Evolutionary conservation across 306 rosid species (phyloP).

Genomic region (Parietaria judaica): DNA sequence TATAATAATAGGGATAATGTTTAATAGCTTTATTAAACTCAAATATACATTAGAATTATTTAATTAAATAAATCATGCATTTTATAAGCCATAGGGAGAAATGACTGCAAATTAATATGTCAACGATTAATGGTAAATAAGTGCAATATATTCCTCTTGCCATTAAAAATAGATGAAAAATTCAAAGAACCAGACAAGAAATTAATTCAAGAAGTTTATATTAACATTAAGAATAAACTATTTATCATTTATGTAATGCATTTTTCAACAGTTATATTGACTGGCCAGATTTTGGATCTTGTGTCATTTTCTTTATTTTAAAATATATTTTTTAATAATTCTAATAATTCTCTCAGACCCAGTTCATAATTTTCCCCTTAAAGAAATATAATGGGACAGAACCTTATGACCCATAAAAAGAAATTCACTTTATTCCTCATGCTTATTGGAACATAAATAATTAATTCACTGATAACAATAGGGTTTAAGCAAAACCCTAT

Average conservation of each 20-base stretch:
- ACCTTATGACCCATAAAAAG: conserved; percentile 7
- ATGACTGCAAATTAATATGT: neutral
- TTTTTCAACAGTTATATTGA: conserved; percentile 29
- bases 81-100: neutral
- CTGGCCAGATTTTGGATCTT: conserved; percentile 64
- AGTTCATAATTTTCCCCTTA: conserved; percentile 8
- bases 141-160: neutral
- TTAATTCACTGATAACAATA: conserved; percentile 19
- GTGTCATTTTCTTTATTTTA: conserved; percentile 35
- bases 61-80: neutral
- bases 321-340: conserved; percentile 16
- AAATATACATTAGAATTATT: neutral
- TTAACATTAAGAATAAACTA: conserved; percentile 11
- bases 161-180: neutral
- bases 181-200: conserved; percentile 5
- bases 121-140: neutral
- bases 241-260: conserved; percentile 21
- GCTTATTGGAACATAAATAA: conserved; percentile 13
- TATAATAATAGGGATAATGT: neutral
- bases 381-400: conserved; percentile 29
- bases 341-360: conserved; percentile 3
- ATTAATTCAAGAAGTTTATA: neutral
- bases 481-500: conserved; percentile 2
- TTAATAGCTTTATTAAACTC: neutral
- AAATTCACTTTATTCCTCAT: conserved; percentile 15